Conservation (phyloP, 2,329 filamentous ascomycete genomes). For the Phyllosticta ampelicida region DNA sequence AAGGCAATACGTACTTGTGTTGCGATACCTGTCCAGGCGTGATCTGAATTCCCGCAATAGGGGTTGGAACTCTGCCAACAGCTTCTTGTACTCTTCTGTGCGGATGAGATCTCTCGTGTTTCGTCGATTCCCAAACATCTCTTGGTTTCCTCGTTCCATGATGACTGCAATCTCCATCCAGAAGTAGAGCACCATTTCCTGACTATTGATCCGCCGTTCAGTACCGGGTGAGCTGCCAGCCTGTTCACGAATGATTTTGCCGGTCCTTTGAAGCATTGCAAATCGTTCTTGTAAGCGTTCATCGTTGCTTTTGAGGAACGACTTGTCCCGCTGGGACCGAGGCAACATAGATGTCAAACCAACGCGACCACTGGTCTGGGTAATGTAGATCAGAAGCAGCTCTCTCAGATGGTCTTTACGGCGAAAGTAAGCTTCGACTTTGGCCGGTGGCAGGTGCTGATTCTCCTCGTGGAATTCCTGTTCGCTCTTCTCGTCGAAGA, state of each 20-base stretch:
- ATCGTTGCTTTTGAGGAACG: constrained; percentile 20
- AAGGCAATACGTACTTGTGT: neutral
- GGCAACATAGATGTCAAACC: constrained; percentile 93
- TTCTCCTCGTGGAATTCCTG: constrained; percentile 40
- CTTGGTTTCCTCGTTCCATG: constrained; percentile 84
- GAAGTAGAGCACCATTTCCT: constrained; percentile 60
- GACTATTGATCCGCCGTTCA: constrained; percentile 14
- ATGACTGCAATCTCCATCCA: constrained; percentile 90
- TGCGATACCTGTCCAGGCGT: constrained; percentile 61
- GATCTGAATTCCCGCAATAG: constrained; percentile 68
- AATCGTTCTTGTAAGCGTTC: constrained; percentile 27
- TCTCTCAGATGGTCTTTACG: constrained; percentile 74
- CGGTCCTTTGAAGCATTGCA: constrained; percentile 10
- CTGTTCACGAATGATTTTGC: constrained; percentile 6
- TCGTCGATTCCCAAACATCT: constrained; percentile 75
- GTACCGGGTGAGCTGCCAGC: constrained; percentile 5
- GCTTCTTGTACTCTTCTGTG: constrained; percentile 69
- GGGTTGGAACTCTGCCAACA: constrained; percentile 72
- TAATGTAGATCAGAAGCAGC: constrained; percentile 80
- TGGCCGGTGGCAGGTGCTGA: constrained; percentile 30
- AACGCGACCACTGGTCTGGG: constrained; percentile 83
- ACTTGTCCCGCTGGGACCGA: constrained; percentile 21
- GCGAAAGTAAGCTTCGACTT: constrained; percentile 66
- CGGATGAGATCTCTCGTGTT: constrained; percentile 84
- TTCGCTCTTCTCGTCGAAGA: constrained; percentile 85